Base-by-base conservation (phyloP, 2,329 filamentous ascomycete genomes). In the Drechslera avenae region DNA sequence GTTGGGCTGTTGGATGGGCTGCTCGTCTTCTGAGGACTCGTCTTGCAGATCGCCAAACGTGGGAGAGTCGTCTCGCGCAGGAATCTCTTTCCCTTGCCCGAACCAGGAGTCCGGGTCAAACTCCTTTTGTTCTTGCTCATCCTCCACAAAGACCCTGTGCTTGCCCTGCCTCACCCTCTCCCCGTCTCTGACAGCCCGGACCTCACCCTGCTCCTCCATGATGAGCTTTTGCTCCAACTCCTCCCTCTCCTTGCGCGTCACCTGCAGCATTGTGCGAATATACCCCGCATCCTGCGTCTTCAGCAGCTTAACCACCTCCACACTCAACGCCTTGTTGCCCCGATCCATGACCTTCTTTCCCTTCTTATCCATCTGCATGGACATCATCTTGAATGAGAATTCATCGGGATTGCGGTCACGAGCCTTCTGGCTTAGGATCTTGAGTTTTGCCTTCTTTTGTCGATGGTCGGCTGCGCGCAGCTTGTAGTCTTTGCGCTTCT, bases 401-500 rank as follows among this genome's bases (percentile, higher is more conserved):
- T 87, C 85, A 78, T 87, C 85, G 13, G 84, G 83, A 59, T 87
- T 86, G 31, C 82, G 78, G 50, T 85, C 82, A 39, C 75, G 74
- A 5, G 81, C 84, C 66, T 86, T 87, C 59, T 83, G 76, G 53
- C 80, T 78, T 14, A 87, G 75, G 14, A 82, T 76, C 66, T 81
- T 79, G 46, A 87, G 74, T 56, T 84, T 83, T 49, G 77, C 75
- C 66, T 84, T 82, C 71, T 87, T 87, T 46, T 74, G 67, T 62
- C 84, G 84, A 76, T 85, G 84, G 73, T 87, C 84, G 69, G 79
- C 78, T 14, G 85, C 85, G 45, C 85, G 83, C 50, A 86, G 81
- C 53, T 82, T 81, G 76, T 87, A 87, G 74, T 87, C 85, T 78
- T 97, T 97, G 82, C 94, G 89, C 78, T 99, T 97, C 75, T 97